Evolutionary conservation across 164 flowering plant genomes (phyloP), one percentile per base, ranked within the genome.

Genomic region (Aristolochia fimbriata): DNA sequence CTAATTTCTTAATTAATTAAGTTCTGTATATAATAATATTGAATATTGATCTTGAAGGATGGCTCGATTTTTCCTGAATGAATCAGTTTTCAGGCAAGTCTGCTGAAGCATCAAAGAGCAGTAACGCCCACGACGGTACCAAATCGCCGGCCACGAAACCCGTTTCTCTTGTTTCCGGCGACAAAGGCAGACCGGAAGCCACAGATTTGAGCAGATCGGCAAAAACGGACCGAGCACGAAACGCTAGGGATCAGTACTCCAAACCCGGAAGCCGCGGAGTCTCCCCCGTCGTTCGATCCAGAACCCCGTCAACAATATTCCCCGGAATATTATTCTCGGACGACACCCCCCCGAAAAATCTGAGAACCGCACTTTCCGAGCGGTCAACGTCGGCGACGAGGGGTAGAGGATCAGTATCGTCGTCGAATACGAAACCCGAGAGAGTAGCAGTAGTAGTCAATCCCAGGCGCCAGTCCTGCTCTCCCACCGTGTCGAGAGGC

Each of bases 401-500:
- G 49, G 64, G 31, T 15, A 45, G 64, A 20, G n/a, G n/a, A n/a
- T n/a, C n/a, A n/a, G n/a, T n/a, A n/a, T n/a, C n/a, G n/a, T n/a
- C n/a, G n/a, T n/a, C 27, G 0, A 17, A 31, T 0, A 37, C 17
- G 43, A 51, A 50, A 15, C 68, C 56, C 19, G 74, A 62, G 1
- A 2, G 62, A 0, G 41, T n/a, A 27, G 3, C 5, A 5, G 3
- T 27, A 27, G 3, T 27, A 5, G 3, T 27, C 14, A 74, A 58
- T 33, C 48, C 58, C 16, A 66, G 75, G 48, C 73, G 82, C 54
- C 77, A 78, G 48, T 74, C 80, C 9, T 70, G 77, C 59, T 80
- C 82, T 15, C 81, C 80, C 0, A 68, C 74, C 59, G 68, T 67
- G 59, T 63, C 68, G 37, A 48, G 84, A 70, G 84, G 51, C 74